Evolutionary conservation across 116 monocot species (phyloP).

Genomic region (Cymodocea nodosa): DNA sequence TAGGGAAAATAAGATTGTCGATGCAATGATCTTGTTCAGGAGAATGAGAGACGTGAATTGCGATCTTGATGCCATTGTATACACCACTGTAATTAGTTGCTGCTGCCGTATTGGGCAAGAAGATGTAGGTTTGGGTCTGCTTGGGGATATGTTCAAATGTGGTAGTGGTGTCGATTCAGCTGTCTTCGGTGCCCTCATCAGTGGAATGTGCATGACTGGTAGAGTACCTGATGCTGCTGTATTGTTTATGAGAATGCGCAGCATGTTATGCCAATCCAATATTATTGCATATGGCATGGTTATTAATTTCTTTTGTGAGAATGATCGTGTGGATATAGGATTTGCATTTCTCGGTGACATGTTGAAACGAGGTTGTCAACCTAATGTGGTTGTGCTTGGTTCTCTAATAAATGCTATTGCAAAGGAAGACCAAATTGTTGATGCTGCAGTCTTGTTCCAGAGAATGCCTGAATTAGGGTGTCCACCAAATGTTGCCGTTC

Average conservation of each 20-base stretch:
- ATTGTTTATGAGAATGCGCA: slow-evolving; percentile 7
- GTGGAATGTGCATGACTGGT: slow-evolving; percentile 6
- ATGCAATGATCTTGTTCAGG: slow-evolving; percentile 16
- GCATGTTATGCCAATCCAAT: not conserved
- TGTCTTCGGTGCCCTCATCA: slow-evolving; percentile 7
- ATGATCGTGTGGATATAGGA: slow-evolving; percentile 8
- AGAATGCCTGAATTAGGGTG: slow-evolving; percentile 12
- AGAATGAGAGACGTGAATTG: slow-evolving; percentile 12
- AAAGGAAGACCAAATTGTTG: slow-evolving; percentile 4
- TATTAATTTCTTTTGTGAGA: slow-evolving; percentile 9
- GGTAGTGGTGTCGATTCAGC: slow-evolving; percentile 6
- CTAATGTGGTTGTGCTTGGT: slow-evolving; percentile 10
- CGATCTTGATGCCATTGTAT: slow-evolving; percentile 15
- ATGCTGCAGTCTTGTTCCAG: slow-evolving; percentile 17
- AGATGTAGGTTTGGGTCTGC: slow-evolving; percentile 6
- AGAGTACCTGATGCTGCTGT: slow-evolving; percentile 4
- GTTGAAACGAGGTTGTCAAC: slow-evolving; percentile 9
- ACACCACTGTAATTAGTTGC: slow-evolving; percentile 7
- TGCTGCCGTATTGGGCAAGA: slow-evolving; percentile 2
- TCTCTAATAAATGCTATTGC: slow-evolving; percentile 17
- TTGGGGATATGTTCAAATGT: slow-evolving; percentile 8
- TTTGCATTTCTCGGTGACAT: slow-evolving; percentile 23
- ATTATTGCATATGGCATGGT: slow-evolving; percentile 14
- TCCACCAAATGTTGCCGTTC: slow-evolving; percentile 11
- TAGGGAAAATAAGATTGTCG: slow-evolving; percentile 9